phyloP scores from a whole-genome alignment of 106 monocot species.

The Alisma plantagoaquatica region DNA sequence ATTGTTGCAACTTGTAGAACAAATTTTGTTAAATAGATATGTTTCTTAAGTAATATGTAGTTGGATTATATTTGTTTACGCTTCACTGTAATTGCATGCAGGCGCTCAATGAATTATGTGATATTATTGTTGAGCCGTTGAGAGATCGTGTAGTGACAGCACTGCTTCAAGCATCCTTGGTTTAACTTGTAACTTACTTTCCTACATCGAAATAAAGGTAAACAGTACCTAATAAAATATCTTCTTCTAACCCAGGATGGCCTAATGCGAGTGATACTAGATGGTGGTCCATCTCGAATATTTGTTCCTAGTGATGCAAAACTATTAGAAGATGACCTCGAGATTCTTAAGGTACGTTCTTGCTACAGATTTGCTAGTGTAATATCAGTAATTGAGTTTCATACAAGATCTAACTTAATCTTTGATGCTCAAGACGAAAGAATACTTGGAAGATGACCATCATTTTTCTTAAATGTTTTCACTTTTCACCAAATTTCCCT shows the following conservation, averaged over 20 bases:
- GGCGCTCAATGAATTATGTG: slow-evolving; percentile 87
- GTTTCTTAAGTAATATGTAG: no score
- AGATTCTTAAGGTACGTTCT: slow-evolving; percentile 57
- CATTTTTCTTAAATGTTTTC: no score
- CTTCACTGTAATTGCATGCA: slow-evolving; percentile 14
- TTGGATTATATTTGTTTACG: no score
- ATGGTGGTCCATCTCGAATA: slow-evolving; percentile 77
- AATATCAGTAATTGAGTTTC: background rate
- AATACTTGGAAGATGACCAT: no score
- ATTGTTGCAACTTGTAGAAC: no score
- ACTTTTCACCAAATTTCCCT: no score
- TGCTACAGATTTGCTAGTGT: background rate
- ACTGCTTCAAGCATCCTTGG: slow-evolving; percentile 97
- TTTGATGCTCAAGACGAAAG: no score
- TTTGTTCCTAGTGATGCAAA: slow-evolving; percentile 77
- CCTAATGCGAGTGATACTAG: slow-evolving; percentile 67
- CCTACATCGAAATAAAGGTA: no score
- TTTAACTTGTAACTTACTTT: slow-evolving; percentile 9
- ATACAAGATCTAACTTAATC: no score
- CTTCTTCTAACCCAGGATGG: slow-evolving; percentile 63
- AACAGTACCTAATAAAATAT: no score
- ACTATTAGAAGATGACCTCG: slow-evolving; percentile 82
- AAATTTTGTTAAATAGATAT: no score
- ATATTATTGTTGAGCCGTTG: slow-evolving; percentile 82
- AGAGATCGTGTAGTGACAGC: slow-evolving; percentile 88